Base-by-base conservation (phyloP, 306 rosid genomes). In the Cucurbita argyrosperma region DNA sequence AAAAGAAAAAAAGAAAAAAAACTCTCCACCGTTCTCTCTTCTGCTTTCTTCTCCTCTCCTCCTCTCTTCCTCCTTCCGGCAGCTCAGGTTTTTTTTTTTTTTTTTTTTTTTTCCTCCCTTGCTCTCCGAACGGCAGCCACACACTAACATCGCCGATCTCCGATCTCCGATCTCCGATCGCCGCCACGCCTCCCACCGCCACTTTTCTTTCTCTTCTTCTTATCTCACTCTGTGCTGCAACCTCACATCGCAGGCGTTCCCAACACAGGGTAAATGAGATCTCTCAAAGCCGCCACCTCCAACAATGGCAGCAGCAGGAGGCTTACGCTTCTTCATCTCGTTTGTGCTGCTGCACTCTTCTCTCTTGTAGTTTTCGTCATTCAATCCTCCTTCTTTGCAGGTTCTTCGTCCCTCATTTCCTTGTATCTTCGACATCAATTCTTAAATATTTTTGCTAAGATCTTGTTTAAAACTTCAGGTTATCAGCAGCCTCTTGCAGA, bases 371-470 rank as follows among this genome's bases (percentile, higher is more conserved):
- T 94, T 77, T 90, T 94, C 77, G 74, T 77, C 3, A 85, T 94
- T 76, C 98, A 94, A 59, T 89, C 96, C 79, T 93, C 94, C 64
- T 80, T 90, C 68, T 89, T 90, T 80, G 38, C 96, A 56, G 92
- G 95, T 91, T 46, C 62, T 5, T 16, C 38, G 2, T 66, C 57
- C 46, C 5, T 12, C 76, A 37, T 15, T 56, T 71, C 10, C n/a
- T 5, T 50, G 5, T 11, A 5, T 49, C 19, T 19, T 18, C 12
- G 0, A 50, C 10, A 16, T 30, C 43, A 58, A 14, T 19, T 75
- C 10, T 38, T 55, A 7, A 0, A 6, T 56, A 14, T 13, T 35
- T 49, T 13, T 38, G 3, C 35, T 30, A 30, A 30, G 46, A 5
- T 21, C 40, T 11, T 43, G 4, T 47, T 76, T 64, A 8, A 68